Evolutionary conservation across 2,329 filamentous ascomycete genomes (phyloP).

Genomic region (Penicillium thymicola): DNA sequence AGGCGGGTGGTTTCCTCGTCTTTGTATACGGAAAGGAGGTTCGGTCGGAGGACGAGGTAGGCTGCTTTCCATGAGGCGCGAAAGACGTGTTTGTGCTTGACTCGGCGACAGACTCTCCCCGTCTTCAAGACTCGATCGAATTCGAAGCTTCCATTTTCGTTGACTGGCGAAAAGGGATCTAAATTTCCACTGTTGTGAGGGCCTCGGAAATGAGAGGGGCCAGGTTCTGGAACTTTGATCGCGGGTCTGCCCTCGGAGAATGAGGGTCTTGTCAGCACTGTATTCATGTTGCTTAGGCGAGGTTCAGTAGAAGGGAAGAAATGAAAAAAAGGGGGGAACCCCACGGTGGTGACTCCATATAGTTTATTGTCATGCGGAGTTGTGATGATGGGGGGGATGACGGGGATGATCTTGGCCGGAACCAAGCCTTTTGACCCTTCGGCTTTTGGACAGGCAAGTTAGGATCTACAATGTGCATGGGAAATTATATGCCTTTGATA

Average conservation of each 20-base stretch:
- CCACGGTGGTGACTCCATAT: background rate
- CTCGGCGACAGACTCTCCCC: constrained; percentile 81
- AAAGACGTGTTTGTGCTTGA: constrained; percentile 85
- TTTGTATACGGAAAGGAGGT: constrained; percentile 88
- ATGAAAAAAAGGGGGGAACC: constrained; percentile 5
- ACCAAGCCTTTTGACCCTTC: constrained; percentile 8
- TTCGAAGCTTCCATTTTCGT: constrained; percentile 92
- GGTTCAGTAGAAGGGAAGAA: background rate
- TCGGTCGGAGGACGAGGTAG: constrained; percentile 85
- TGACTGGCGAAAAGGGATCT: constrained; percentile 77
- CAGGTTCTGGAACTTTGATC: constrained; percentile 30
- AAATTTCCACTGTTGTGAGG: constrained; percentile 45
- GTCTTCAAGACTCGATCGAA: constrained; percentile 92
- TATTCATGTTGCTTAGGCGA: constrained; percentile 20
- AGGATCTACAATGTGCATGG: constrained; percentile 1
- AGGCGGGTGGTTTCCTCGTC: constrained; percentile 86
- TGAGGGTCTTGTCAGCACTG: constrained; percentile 21
- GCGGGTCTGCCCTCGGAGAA: constrained; percentile 25
- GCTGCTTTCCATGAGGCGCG: constrained; percentile 82
- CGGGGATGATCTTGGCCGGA: constrained; percentile 3
- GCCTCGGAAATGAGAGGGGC: constrained; percentile 23
- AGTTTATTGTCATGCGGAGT: constrained; percentile 7
- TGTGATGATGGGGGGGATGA: constrained; percentile 2
- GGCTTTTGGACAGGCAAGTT: background rate
- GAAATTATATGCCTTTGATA: background rate